Base-by-base conservation (phyloP, 176 grass and related monocot genomes). In the Puya raimondii region DNA sequence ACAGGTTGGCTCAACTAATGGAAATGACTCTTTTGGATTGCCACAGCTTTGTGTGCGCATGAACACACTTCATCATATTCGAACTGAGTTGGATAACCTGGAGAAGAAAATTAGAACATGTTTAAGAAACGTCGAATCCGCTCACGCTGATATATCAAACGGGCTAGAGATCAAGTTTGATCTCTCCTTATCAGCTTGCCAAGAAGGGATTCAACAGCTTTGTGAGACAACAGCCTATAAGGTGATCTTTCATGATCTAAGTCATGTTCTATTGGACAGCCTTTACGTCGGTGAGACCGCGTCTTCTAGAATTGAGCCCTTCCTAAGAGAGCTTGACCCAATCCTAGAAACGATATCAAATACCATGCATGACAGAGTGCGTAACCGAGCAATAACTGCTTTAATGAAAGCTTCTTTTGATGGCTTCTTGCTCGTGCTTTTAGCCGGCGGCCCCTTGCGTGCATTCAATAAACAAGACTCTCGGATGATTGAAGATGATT, bases 341-440 rank as follows among this genome's bases (percentile, higher is more conserved):
- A 79, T 74, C 12, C 89, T 97, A 15, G 94, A 90, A 84, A 86
- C 73, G 8, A 90, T 97, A 77, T 97, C 94, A 65, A 64, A 75
- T 76, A 97, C 73, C 1, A 86, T 97, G 80, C 94, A 97, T 69
- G 83, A 92, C 70, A 88, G 83, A 64, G 78, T 97, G 54, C 81
- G 89, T 67, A 97, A 97, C 66, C 86, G 89, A 53, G 84, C 88
- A 29, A 85, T 97, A 78, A 97, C 89, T 0, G 89, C 89, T 23
- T 79, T 97, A 86, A 90, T 97, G 94, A 97, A 97, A 77, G 86
- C 94, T 11, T 76, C 80, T 61, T 92, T 87, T 83, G 94, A 97
- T 59, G 94, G 94, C 47, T 90, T 97, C 78, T 82, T 97, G 78
- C 77, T 92, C 7, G 94, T 97, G 47, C 84, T 97, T 80, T 85